Evolutionary conservation across 495 filamentous ascomycete species (phyloP).

Genomic region (Penicillium paradoxum): DNA sequence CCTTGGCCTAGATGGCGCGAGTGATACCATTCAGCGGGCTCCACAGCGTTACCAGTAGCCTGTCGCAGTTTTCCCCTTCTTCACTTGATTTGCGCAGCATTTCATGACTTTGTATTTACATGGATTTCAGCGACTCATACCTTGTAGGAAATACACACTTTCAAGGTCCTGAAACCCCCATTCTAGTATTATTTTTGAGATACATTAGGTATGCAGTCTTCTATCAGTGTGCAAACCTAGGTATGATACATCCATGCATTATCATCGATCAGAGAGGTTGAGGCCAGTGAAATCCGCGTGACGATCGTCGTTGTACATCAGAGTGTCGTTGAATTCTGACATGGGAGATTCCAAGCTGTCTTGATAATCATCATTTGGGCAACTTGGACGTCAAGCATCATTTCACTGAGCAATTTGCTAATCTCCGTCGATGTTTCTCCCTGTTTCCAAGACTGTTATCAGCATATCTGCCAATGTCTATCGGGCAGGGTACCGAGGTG

Average conservation of each 20-base stretch:
- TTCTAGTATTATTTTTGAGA: neutral
- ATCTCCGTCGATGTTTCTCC: neutral
- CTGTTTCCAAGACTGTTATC: neutral
- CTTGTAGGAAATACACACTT: neutral
- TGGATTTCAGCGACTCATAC: neutral
- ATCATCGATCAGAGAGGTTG: neutral
- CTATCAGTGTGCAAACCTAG: no score
- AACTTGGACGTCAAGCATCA: neutral
- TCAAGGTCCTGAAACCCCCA: neutral
- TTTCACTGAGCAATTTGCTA: neutral
- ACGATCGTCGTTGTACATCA: neutral
- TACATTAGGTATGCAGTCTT: neutral
- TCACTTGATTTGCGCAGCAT: neutral
- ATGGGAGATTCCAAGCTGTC: neutral
- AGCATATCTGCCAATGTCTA: neutral
- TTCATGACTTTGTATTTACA: constrained; percentile 3
- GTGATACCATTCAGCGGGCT: constrained; percentile 28
- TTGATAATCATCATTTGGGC: neutral
- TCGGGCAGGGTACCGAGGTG: neutral
- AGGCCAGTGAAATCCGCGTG: neutral
- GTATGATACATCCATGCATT: no score
- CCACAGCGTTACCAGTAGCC: constrained; percentile 28
- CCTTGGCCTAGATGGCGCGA: constrained; percentile 26
- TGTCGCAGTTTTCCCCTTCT: constrained; percentile 3
- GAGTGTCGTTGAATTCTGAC: neutral